phyloP scores from a whole-genome alignment of 2,329 filamentous ascomycete genomes.

The Verticillium alfalfae region DNA sequence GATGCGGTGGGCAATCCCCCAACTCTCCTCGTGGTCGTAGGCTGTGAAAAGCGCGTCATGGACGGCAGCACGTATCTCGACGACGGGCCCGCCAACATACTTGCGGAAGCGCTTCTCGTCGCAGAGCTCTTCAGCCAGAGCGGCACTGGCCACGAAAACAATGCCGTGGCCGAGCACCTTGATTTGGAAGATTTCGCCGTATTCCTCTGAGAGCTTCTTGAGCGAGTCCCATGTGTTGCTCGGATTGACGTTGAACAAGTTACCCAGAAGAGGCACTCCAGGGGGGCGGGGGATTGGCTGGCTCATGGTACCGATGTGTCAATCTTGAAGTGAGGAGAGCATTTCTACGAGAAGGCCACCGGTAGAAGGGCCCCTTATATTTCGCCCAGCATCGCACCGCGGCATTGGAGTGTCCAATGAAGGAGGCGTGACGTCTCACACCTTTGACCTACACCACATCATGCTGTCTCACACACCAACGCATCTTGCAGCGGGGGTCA shows the following conservation, averaged over 20 bases:
- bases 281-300: slow-evolving; percentile 27
- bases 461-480: not conserved
- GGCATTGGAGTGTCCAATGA: not conserved
- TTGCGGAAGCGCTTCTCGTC: slow-evolving; percentile 50
- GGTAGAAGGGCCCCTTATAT: not conserved
- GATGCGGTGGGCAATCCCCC: slow-evolving; percentile 47
- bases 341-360: not conserved
- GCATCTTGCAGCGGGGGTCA: not conserved
- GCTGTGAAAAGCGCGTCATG: slow-evolving; percentile 49
- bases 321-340: too few relatives aligned
- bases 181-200: slow-evolving; percentile 32
- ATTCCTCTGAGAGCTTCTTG: slow-evolving; percentile 25
- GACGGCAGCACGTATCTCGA: slow-evolving; percentile 44
- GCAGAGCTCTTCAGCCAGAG: slow-evolving; percentile 37
- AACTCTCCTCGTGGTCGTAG: slow-evolving; percentile 39
- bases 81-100: slow-evolving; percentile 45
- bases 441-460: not conserved
- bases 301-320: slow-evolving; percentile 17
- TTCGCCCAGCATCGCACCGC: not conserved
- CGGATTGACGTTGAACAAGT: slow-evolving; percentile 26
- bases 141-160: slow-evolving; percentile 34
- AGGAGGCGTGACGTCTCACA: not conserved
- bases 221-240: slow-evolving; percentile 29
- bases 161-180: slow-evolving; percentile 25
- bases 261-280: slow-evolving; percentile 28